Percentiles rank a stretch among this genome's conserved stretches.
phyloP scores from a whole-genome alignment of 1,139 yeast species.

The Diutina neorugosa region DNA sequence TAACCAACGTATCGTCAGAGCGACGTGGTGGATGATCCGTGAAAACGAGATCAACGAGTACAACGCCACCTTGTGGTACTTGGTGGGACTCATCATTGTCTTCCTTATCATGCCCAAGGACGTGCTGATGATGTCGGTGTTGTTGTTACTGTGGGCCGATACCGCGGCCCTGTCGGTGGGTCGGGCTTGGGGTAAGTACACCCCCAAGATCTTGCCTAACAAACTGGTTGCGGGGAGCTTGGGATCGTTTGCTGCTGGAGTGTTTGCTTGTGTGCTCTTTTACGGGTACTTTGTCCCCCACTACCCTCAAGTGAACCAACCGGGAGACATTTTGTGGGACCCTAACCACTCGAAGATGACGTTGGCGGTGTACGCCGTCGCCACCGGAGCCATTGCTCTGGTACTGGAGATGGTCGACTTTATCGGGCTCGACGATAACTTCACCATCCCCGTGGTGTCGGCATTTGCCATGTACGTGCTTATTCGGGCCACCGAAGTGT shows the following conservation, averaged over 20 bases:
- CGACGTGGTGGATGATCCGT: slow-evolving; percentile 73
- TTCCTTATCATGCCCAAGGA: slow-evolving; percentile 69
- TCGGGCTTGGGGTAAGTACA: slow-evolving; percentile 43
- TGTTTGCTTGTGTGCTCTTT: slow-evolving; percentile 46
- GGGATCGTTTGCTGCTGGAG: slow-evolving; percentile 77
- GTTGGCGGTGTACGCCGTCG: slow-evolving; percentile 38
- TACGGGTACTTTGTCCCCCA: slow-evolving; percentile 65
- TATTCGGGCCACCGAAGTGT: not conserved
- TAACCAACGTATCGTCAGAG: slow-evolving; percentile 51
- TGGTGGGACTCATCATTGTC: slow-evolving; percentile 65
- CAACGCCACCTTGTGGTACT: slow-evolving; percentile 82
- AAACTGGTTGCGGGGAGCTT: slow-evolving; percentile 83
- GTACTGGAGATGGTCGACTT: slow-evolving; percentile 74
- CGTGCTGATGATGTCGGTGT: slow-evolving; percentile 59
- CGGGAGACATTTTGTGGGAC: slow-evolving; percentile 53
- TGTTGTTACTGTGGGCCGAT: slow-evolving; percentile 90
- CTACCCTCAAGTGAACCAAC: slow-evolving; percentile 36
- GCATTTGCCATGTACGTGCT: slow-evolving; percentile 1
- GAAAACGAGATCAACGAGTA: slow-evolving; percentile 56
- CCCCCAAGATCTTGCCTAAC: slow-evolving; percentile 61
- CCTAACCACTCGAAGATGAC: slow-evolving; percentile 45
- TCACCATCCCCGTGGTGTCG: slow-evolving; percentile 67
- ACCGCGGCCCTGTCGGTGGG: slow-evolving; percentile 96
- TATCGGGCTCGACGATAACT: slow-evolving; percentile 74
- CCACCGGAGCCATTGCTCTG: slow-evolving; percentile 75